These are phyloP conservation scores for Staphylotrichum longicolle DNA, from an alignment of 495 filamentous ascomycete genomes.

Conservation along the genomic window DNA sequence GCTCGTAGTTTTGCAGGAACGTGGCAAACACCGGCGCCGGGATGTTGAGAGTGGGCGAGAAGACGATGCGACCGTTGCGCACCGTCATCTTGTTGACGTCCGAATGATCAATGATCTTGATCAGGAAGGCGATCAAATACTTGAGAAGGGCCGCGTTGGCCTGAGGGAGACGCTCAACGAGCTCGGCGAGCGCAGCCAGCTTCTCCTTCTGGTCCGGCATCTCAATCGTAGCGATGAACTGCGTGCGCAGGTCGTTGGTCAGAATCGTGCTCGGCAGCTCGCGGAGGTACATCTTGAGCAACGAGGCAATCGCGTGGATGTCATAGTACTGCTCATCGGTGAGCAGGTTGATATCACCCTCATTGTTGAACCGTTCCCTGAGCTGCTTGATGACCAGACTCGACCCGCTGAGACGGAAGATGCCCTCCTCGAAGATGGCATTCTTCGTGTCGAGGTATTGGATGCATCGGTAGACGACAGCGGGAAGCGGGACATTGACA, in stretches of 20 bases:
- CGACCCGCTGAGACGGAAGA: constrained; percentile 92
- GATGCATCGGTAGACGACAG: constrained; percentile 96
- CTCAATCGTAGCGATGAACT: constrained; percentile 85
- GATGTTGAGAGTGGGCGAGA: constrained; percentile 97
- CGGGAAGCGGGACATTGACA: constrained; percentile 70
- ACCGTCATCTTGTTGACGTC: constrained; percentile 98
- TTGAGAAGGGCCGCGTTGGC: constrained; percentile 76
- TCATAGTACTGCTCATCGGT: constrained; percentile 85
- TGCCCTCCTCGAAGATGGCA: constrained; percentile 85
- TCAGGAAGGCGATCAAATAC: constrained; percentile 80
- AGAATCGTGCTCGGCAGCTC: constrained; percentile 89
- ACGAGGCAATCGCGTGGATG: constrained; percentile 90
- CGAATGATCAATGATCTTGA: constrained; percentile 83
- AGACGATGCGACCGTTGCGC: constrained; percentile 95
- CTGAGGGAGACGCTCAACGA: constrained; percentile 80
- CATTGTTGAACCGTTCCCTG: constrained; percentile 86
- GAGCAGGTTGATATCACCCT: constrained; percentile 89
- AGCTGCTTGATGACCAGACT: constrained; percentile 90
- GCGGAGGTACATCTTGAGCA: constrained; percentile 90
- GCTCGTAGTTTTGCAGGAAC: constrained; percentile 86
- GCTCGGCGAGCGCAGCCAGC: constrained; percentile 72
- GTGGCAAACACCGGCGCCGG: constrained; percentile 90
- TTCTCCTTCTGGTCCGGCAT: constrained; percentile 73
- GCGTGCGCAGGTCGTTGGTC: constrained; percentile 83
- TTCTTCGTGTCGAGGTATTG: constrained; percentile 86